Base-by-base conservation (phyloP, 331 rosid species). In the Malus hybrid region DNA sequence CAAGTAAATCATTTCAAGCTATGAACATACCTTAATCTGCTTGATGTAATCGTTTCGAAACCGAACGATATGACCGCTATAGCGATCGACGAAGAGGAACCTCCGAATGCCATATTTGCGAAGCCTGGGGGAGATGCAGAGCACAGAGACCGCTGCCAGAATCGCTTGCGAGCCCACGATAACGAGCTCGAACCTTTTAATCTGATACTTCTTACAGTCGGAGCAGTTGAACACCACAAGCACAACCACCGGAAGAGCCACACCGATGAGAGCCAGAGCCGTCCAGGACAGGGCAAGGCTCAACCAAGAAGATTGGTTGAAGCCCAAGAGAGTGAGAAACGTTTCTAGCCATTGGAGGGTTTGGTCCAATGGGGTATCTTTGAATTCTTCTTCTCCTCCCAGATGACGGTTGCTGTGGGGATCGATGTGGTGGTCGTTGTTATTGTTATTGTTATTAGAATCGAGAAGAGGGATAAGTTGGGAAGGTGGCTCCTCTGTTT, bases 91-190 rank as follows among this genome's bases (percentile, higher is more conserved):
- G 33, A 85, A 90, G 34, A 92, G 93, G 77, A 92, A 90, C 80
- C 80, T 81, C 48, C 97, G 78, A 4, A 92, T 77, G 30, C 97
- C 96, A 62, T 87, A 84, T 70, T 88, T 88, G 20, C 93, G 85
- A 3, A 88, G 85, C 29, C 81, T 90, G 73, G 81, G 85, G 0
- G 97, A 87, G 36, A 88, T 73, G 67, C 97, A 92, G 48, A 90
- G 81, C 89, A 88, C 70, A 7, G 97, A 92, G 7, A 87, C 88
- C 32, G 97, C 93, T 28, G 97, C 93, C 53, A 92, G 88, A 39
- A 69, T 71, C 9, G 92, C 96, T 87, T 92, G 96, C 56, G 91
- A 88, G 55, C 87, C 82, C 2, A 90, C 86, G 50, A 92, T 90
- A 2, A 42, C 84, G 65, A 88, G 82, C 87, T 90, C 97, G 65